Percentiles rank a stretch among this genome's conserved stretches.
phyloP scores from a whole-genome alignment of 169 alveolate genomes.

The Cardiosporidium cionae region DNA sequence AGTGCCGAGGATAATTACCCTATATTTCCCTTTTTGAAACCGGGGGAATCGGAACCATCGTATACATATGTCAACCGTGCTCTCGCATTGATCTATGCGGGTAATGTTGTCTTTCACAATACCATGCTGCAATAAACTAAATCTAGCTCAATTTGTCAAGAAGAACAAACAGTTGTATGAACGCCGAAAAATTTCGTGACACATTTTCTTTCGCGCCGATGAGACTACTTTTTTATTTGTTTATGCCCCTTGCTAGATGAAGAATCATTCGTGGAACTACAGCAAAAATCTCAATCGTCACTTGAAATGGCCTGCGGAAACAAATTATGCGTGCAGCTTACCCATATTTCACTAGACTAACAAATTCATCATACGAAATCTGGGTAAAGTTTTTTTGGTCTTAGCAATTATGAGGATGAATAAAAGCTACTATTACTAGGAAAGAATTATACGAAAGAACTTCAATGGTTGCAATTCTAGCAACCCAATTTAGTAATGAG shows the following conservation, averaged over 20 bases:
- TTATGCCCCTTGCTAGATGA: conserved; percentile 51
- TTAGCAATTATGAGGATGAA: too few species aligned
- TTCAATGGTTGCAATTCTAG: too few species aligned
- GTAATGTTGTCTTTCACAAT: conserved; percentile 40
- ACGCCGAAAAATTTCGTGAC: too few species aligned
- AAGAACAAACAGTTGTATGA: too few species aligned
- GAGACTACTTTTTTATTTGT: background rate
- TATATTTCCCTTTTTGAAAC: conserved; percentile 63
- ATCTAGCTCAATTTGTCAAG: too few species aligned
- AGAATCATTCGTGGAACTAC: conserved; percentile 73
- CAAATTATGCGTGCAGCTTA: conserved; percentile 69
- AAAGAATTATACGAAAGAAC: too few species aligned
- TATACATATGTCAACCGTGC: conserved; percentile 75
- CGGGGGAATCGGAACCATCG: conserved; percentile 66
- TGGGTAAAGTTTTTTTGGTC: too few species aligned
- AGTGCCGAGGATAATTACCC: conserved; percentile 69
- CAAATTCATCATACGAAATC: too few species aligned
- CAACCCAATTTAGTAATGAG: too few species aligned
- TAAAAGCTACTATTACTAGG: too few species aligned
- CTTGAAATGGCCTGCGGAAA: conserved; percentile 78
- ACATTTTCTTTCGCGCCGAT: too few species aligned
- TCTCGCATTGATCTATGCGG: conserved; percentile 77
- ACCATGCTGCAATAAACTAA: too few species aligned
- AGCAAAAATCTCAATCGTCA: conserved; percentile 68
- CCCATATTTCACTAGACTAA: conserved; percentile 76